Base-by-base conservation (phyloP, 805 yeast species). In the Brettanomyces bruxellensis region DNA sequence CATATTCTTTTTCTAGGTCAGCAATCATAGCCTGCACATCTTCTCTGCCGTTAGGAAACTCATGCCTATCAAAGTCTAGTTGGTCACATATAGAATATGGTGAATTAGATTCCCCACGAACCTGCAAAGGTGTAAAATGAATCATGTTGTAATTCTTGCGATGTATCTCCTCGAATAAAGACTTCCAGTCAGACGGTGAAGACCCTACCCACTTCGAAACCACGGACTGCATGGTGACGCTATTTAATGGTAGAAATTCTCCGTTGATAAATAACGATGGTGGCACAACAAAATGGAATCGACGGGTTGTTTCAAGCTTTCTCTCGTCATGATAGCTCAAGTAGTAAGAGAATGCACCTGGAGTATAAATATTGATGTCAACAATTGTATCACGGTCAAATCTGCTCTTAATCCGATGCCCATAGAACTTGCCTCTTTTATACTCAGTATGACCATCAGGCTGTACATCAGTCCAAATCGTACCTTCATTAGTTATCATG, bases 51-150 rank as follows among this genome's bases (percentile, higher is more conserved):
- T 71, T 60, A 30, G 70, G 67, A 60, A 93, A 91, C 24, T 80
- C 62, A 0, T 55, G 61, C 0, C 83, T 78, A 59, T 91, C 98
- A 65, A 84, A 90, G 25, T 58, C 63, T 49, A 88, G 72, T 65
- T 93, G 98, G 61, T 91, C 96, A 55, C 68, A 82, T 45, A 91
- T 87, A 3, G 96, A 86, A 60, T 90, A 91, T 0, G 99, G 99
- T 5, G 97, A 90, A 62, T 90, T 77, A 1, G 96, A 86, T 50
- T 74, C 83, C 34, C 99, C 99, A 47, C 98, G 73, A 51, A 81
- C 68, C 65, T 91, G 96, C 54, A 91, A 70, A 0, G 99, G 99
- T 5, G 97, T 90, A 62, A 91, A 91, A 68, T 91, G 99, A 40
- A 93, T 71, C 96, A 91, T 87, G 64, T 93, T 93, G 69, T 91